Evolutionary conservation across 352 stramenopile genomes (phyloP), one percentile per base, ranked within the genome.

Genomic region (Saprolegnia diclina): DNA sequence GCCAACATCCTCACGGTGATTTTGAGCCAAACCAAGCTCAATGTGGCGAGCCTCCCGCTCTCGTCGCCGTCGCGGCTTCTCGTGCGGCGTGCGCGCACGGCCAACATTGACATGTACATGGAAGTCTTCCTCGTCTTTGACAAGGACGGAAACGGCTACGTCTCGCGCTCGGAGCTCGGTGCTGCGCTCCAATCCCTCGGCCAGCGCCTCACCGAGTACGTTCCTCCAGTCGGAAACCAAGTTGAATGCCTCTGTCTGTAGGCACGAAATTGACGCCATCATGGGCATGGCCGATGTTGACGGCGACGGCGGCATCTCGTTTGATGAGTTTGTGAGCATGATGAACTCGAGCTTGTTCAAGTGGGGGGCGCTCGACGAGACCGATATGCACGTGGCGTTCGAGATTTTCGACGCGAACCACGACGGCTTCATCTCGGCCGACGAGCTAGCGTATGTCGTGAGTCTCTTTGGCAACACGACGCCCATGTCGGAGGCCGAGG

Each of bases 91-190:
- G 84, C 76, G 11, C 77, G 77, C 18, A 89, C 80, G 1, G 74
- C 88, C 46, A 92, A 92, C 69, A 88, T 90, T 77, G 81, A 90
- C 56, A 90, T 90, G 80, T 92, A 90, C 72, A 86, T 80, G 72
- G 82, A 90, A 57, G 84, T 83, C 4, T 92, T 92, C 57, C 65
- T 71, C 50, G 74, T 90, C 0, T 90, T 92, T 37, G 84, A 92
- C 72, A 88, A 89, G 72, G 84, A 92, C 53, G 76, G 85, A 59
- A 90, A 79, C 0, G 84, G 84, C 1, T 76, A 72, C n/a, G 90
- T 92, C 22, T 79, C 88, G 56, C 73, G 75, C n/a, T 59, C 79
- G 38, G 84, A 92, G 57, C 75, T 92, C 5, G 75, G 76, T 29
- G 56, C 53, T 10, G 82, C 88, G 44, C 61, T 92, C 54, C 56